These are phyloP conservation scores for Alternaria incomplexa DNA, from an alignment of 2,329 filamentous ascomycete species.

Conservation along the genomic window DNA sequence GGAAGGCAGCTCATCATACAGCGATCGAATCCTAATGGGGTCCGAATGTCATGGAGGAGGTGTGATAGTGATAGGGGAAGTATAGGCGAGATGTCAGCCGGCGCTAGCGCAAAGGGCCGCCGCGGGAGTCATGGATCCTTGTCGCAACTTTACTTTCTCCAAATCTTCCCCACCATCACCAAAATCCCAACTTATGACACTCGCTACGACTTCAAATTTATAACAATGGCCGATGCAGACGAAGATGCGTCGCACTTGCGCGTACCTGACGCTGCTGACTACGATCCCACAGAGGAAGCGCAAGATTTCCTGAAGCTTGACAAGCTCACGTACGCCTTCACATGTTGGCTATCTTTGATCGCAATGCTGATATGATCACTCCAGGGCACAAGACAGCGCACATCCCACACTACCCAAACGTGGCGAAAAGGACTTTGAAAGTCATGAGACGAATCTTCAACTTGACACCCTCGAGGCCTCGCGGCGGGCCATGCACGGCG, in stretches of 20 bases:
- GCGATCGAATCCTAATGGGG: not conserved
- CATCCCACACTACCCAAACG: constrained; percentile 76
- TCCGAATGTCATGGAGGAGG: not conserved
- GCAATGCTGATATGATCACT: constrained; percentile 6
- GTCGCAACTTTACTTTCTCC: not conserved
- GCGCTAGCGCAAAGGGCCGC: not conserved
- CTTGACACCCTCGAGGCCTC: constrained; percentile 78
- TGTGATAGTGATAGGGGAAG: not conserved
- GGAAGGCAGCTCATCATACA: not conserved
- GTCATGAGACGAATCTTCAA: constrained; percentile 85
- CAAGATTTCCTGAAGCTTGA: constrained; percentile 84
- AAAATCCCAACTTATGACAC: not conserved
- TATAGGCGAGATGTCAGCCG: not conserved
- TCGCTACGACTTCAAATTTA: not conserved
- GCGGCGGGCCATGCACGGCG: constrained; percentile 86
- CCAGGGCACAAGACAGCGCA: constrained; percentile 30
- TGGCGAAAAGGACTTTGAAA: constrained; percentile 97
- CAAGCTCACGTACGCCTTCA: constrained; percentile 57
- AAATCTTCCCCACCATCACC: not conserved
- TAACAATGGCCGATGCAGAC: constrained; percentile 43
- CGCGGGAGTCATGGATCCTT: not conserved
- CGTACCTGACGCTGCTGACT: constrained; percentile 30
- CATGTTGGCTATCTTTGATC: not conserved
- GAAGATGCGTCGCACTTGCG: constrained; percentile 40
- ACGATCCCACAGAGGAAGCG: constrained; percentile 74